These are phyloP conservation scores for Apiospora kogelbergensis DNA, from an alignment of 2,329 filamentous ascomycete genomes.

Conservation along the genomic window DNA sequence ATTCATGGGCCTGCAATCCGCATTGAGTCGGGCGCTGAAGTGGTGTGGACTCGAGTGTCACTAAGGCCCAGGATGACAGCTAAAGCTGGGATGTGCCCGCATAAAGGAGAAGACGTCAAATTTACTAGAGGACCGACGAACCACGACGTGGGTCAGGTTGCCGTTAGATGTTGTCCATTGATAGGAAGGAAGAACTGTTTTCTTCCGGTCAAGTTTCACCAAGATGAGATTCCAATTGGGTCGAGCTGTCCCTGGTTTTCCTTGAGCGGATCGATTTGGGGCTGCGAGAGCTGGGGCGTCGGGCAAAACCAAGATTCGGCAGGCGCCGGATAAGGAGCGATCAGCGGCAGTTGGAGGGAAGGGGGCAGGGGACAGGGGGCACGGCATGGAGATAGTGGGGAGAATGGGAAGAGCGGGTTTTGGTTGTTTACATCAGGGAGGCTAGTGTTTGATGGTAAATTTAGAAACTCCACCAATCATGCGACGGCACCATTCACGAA, in stretches of 20 bases:
- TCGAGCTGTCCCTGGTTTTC: background rate
- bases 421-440: background rate
- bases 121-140: background rate
- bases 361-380: background rate
- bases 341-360: background rate
- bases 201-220: background rate
- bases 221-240: background rate
- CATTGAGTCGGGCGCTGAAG: background rate
- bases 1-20: background rate
- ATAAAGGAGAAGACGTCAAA: background rate
- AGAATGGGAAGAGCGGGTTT: background rate
- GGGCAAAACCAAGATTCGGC: background rate
- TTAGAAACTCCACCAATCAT: conserved; percentile 4
- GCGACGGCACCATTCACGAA: background rate
- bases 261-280: background rate
- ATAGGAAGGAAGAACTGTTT: background rate
- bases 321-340: background rate
- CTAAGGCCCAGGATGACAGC: background rate
- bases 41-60: background rate
- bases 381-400: background rate
- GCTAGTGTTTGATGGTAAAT: background rate
- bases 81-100: background rate
- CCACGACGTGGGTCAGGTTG: background rate
- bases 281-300: background rate
- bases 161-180: background rate